Conservation (phyloP, 164 flowering plant species). For the Hamamelis virginiana region DNA sequence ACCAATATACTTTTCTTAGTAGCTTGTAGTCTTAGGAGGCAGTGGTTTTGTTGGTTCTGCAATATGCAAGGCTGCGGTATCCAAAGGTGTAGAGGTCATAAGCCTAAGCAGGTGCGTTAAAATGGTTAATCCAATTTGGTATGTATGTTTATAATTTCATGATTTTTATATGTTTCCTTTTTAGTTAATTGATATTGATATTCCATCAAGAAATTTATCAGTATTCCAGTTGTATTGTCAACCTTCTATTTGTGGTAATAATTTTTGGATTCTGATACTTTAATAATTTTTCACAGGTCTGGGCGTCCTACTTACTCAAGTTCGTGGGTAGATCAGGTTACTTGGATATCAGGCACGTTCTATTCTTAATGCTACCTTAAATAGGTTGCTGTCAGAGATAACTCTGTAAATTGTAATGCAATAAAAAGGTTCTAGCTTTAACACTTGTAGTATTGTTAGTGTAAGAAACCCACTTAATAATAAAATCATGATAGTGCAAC, state of each 20-base stretch:
- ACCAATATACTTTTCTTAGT: conserved; percentile 22
- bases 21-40: conserved; percentile 97
- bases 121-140: not conserved
- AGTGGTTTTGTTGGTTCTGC: conserved; percentile 97
- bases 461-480: too few species aligned
- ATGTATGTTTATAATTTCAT: not conserved
- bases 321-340: conserved; percentile 91
- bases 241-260: not conserved
- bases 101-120: conserved; percentile 84
- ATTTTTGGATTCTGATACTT: conserved; percentile 11
- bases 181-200: not conserved
- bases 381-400: conserved; percentile 5
- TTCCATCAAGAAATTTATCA: not conserved
- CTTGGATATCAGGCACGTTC: conserved; percentile 75
- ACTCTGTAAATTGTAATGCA: not conserved
- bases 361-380: conserved; percentile 4
- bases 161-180: not conserved
- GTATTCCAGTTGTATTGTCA: not conserved
- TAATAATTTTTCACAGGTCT: conserved; percentile 51
- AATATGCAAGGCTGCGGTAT: conserved; percentile 93
- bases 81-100: conserved; percentile 81
- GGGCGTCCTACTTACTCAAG: conserved; percentile 73
- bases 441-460: not conserved
- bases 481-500: too few species aligned
- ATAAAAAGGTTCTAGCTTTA: not conserved